phyloP scores from a whole-genome alignment of 2,329 filamentous ascomycete genomes.

The Pezizomycotina sp. region DNA sequence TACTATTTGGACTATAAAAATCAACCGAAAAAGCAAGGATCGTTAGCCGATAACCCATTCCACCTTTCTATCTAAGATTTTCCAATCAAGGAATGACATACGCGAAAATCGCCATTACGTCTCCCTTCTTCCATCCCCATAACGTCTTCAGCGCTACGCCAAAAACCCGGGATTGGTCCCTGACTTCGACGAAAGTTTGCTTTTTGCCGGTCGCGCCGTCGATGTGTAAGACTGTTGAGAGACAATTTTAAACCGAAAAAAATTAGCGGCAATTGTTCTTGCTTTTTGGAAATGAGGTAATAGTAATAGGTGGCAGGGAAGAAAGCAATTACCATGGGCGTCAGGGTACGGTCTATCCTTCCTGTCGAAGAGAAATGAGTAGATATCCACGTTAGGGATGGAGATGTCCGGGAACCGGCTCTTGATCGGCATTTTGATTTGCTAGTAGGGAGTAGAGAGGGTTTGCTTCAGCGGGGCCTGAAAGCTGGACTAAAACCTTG shows the following conservation, averaged over 20 bases:
- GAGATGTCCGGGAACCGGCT: constrained; percentile 48
- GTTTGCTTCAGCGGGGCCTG: not conserved
- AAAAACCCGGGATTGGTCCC: constrained; percentile 52
- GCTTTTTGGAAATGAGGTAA: too few relatives aligned
- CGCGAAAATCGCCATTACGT: constrained; percentile 67
- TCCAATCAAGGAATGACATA: constrained; percentile 7
- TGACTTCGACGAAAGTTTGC: constrained; percentile 57
- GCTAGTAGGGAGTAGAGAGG: not conserved
- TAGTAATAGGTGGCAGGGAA: not conserved
- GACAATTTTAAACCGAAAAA: constrained; percentile 3
- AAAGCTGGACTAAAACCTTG: not conserved
- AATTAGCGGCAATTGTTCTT: not conserved
- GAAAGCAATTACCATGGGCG: constrained; percentile 45
- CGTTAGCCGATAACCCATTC: not conserved
- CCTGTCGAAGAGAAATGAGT: constrained; percentile 59
- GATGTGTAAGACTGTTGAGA: constrained; percentile 52
- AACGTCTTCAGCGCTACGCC: constrained; percentile 58
- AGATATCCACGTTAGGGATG: constrained; percentile 62
- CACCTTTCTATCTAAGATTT: too few relatives aligned
- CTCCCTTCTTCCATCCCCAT: constrained; percentile 66
- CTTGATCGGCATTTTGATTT: constrained; percentile 48
- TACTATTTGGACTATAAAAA: constrained; percentile 47
- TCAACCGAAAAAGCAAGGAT: not conserved
- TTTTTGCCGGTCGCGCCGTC: constrained; percentile 52
- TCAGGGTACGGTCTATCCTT: constrained; percentile 50